Evolutionary conservation across 345 rosid species (phyloP).

Genomic region (Populus pruinosa): DNA sequence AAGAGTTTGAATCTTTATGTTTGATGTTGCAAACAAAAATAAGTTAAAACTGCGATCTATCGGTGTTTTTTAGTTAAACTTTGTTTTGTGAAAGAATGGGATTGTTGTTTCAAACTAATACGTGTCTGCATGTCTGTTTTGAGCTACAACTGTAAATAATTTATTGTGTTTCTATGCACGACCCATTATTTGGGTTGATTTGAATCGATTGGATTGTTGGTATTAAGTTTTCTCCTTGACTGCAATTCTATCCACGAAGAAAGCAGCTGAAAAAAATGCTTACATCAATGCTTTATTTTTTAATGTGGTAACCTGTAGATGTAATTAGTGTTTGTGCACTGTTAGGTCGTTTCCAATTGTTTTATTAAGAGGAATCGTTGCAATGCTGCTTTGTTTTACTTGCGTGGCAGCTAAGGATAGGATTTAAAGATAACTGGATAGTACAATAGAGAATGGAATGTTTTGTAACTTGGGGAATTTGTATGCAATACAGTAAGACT

Average conservation of each 20-base stretch:
- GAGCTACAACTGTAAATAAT: not conserved
- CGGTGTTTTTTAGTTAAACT: not conserved
- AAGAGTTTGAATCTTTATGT: not conserved
- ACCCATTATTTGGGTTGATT: not conserved
- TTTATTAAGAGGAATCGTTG: not conserved
- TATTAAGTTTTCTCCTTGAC: not conserved
- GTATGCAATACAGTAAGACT: slow-evolving; percentile 44
- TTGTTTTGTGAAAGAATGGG: not conserved
- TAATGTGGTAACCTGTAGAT: not conserved
- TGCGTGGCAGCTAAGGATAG: not conserved
- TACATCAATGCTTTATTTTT: not conserved
- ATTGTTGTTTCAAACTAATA: not conserved
- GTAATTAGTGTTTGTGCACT: not conserved
- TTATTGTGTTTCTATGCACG: not conserved
- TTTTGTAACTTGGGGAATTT: not conserved
- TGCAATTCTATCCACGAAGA: not conserved
- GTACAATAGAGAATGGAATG: not conserved
- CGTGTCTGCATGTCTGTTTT: not conserved
- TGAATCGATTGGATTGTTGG: not conserved
- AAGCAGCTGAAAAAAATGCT: not conserved
- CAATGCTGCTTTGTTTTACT: not conserved
- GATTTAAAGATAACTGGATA: not conserved
- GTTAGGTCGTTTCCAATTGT: not conserved
- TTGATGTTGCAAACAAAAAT: not conserved
- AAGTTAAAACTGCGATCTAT: not conserved